phyloP scores from a whole-genome alignment of 805 yeast genomes.

The Sungouiella blattae region DNA sequence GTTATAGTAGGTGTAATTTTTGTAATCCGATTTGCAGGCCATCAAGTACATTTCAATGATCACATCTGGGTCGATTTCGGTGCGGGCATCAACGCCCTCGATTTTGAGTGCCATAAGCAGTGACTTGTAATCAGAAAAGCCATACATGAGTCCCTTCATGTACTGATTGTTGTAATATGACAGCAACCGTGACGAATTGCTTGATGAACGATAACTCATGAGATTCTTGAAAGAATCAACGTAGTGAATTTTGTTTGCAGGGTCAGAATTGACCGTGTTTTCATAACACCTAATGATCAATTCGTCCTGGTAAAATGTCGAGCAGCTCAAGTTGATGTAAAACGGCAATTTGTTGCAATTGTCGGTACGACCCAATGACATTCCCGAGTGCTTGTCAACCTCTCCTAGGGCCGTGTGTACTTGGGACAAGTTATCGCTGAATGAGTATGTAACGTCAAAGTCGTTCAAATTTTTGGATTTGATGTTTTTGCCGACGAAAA shows the following conservation, averaged over 20 bases:
- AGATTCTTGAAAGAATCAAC: slow-evolving; percentile 34
- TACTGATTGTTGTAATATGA: slow-evolving; percentile 26
- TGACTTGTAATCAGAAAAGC: slow-evolving; percentile 30
- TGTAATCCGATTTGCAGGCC: slow-evolving; percentile 28
- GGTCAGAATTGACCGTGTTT: slow-evolving; percentile 31
- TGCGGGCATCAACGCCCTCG: slow-evolving; percentile 10
- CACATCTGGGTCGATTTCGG: slow-evolving; percentile 29
- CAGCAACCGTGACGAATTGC: slow-evolving; percentile 20
- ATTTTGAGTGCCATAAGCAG: slow-evolving; percentile 34
- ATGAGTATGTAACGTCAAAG: slow-evolving; percentile 22
- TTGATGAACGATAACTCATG: slow-evolving; percentile 14
- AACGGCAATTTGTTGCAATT: slow-evolving; percentile 23
- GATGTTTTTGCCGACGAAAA: slow-evolving; percentile 29
- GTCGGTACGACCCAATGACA: slow-evolving; percentile 20
- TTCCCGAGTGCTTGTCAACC: slow-evolving; percentile 31
- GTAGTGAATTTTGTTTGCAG: slow-evolving; percentile 28
- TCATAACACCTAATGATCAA: slow-evolving; percentile 39
- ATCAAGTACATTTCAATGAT: slow-evolving; percentile 33
- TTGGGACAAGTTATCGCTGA: slow-evolving; percentile 30
- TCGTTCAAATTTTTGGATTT: slow-evolving; percentile 10
- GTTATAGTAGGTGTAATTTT: slow-evolving; percentile 35
- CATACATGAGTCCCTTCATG: slow-evolving; percentile 29
- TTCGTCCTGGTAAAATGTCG: slow-evolving; percentile 36
- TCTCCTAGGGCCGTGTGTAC: slow-evolving; percentile 35
- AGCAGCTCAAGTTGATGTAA: slow-evolving; percentile 27